Evolutionary conservation across 2,329 filamentous ascomycete genomes (phyloP), one percentile per base, ranked within the genome.

Genomic region (Periconia sp.): DNA sequence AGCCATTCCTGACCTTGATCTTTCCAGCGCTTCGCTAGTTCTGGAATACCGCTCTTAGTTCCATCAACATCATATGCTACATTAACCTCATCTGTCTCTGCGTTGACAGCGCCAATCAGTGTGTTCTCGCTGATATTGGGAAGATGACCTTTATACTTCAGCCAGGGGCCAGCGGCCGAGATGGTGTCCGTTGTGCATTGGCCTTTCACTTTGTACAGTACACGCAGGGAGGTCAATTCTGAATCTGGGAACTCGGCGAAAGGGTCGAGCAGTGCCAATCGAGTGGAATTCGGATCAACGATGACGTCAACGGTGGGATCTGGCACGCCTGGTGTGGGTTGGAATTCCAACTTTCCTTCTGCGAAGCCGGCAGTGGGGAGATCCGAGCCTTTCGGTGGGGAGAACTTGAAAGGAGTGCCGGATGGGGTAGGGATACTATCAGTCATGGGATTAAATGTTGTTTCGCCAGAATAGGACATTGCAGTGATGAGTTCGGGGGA

Each of bases 171-270:
- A 1, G 92, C 92, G 23, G 92, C 92, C 25, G 92, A 97, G 73
- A 99, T 99, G 59, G 94, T 97, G 74, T 99, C 94, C 30, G 94
- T 99, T 43, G 94, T 99, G 80, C 94, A 99, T 76, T 99, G 96
- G 54, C 94, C 94, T 52, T 92, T 88, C 53, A 97, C 88, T 76
- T 97, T 97, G 79, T 95, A 92, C 12, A 99, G 86, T 13, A 99
- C 91, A 37, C 85, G 85, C 34, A 99, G 83, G 19, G 83, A 85
- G 29, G 80, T 76, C 21, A 97, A 81, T 40, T 99, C 92, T 2
- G 77, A 74, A 31, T 76, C 56, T 10, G 92, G 92, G 76, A 96
- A 99, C 3, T 89, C 78, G 2, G 83, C 78, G 69, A 99, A 99
- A 11, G 94, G 92, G 43, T 96, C 90, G 31, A 99, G 84, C 31